A percentile compares a stretch with the other conserved stretches of the same genome.
phyloP scores from a whole-genome alignment of 2,329 filamentous ascomycete genomes.

The Monilinia fructigena region DNA sequence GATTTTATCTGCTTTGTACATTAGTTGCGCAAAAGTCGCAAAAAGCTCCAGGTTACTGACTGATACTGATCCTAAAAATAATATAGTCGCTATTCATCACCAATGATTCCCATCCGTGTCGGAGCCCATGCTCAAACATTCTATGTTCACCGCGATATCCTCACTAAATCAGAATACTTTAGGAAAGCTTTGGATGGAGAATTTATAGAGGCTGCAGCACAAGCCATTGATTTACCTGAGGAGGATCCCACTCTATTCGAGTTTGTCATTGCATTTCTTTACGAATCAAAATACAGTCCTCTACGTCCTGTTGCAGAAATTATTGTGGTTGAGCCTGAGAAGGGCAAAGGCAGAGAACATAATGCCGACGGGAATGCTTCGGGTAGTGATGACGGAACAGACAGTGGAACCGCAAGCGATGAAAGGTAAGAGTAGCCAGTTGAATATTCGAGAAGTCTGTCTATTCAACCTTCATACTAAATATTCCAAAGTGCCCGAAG shows the following conservation, averaged over 20 bases:
- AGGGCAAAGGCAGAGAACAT: constrained; percentile 47
- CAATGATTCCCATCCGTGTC: constrained; percentile 48
- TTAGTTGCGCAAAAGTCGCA: not conserved
- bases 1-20: constrained; percentile 2
- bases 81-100: constrained; percentile 47
- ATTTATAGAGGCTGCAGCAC: constrained; percentile 48
- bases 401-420: constrained; percentile 43
- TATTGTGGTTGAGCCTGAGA: constrained; percentile 35
- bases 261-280: constrained; percentile 52
- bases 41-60: not conserved
- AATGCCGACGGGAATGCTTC: constrained; percentile 34
- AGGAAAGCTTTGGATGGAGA: constrained; percentile 49
- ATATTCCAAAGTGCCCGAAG: constrained; percentile 35
- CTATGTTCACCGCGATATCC: constrained; percentile 48
- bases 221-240: constrained; percentile 50
- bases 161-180: constrained; percentile 50
- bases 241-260: constrained; percentile 53
- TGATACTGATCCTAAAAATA: constrained; percentile 4
- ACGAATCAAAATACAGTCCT: constrained; percentile 49
- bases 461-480: constrained; percentile 18
- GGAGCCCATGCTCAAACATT: constrained; percentile 49
- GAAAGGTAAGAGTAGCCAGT: constrained; percentile 35
- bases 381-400: constrained; percentile 37
- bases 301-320: constrained; percentile 45
- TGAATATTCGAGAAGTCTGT: not conserved